A percentile compares a stretch with the other conserved stretches of the same genome.
Evolutionary conservation across 805 yeast genomes (phyloP).

Genomic region (Candida taoyuanica): DNA sequence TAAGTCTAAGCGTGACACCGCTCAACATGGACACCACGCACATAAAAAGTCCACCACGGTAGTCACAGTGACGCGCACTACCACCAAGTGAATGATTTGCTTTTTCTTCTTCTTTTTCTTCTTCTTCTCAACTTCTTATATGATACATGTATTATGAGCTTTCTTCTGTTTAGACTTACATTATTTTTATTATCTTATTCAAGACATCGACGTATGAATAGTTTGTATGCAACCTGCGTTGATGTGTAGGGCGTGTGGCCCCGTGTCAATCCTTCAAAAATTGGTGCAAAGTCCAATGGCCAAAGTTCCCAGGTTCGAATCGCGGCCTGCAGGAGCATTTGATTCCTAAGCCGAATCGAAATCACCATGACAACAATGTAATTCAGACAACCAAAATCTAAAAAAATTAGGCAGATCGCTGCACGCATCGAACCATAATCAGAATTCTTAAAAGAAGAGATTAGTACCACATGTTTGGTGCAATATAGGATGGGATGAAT

Average conservation of each 20-base stretch:
- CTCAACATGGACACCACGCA: conserved; percentile 8
- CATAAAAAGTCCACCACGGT: conserved; percentile 8
- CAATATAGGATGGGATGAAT: no score
- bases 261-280: no score
- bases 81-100: neutral
- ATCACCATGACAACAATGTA: neutral
- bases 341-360: neutral
- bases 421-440: neutral
- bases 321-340: neutral
- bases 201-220: no score
- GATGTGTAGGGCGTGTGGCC: no score
- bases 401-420: neutral
- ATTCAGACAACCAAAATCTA: neutral
- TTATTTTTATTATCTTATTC: no score
- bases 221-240: no score
- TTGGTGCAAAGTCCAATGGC: neutral
- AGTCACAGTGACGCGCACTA: conserved; percentile 2
- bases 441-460: no score
- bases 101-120: neutral
- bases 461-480: no score
- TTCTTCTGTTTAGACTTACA: no score
- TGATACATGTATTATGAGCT: neutral
- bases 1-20: conserved; percentile 7
- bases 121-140: neutral
- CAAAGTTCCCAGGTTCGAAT: neutral